These are phyloP conservation scores for Hypomontagnella submonticulosa DNA, from an alignment of 495 filamentous ascomycete genomes.

Conservation along the genomic window DNA sequence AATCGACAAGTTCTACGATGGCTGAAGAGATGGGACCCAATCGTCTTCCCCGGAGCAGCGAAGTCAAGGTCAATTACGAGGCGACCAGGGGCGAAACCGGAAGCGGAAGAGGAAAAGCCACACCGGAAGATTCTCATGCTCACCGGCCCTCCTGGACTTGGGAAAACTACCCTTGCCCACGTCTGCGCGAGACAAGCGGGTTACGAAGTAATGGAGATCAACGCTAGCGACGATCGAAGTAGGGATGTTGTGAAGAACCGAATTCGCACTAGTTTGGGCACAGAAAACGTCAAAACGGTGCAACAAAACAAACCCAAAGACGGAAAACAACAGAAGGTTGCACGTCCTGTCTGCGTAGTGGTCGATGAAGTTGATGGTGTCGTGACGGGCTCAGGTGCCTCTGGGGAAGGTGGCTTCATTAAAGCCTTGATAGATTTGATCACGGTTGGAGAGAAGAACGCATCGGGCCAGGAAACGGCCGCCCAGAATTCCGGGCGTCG, in stretches of 20 bases:
- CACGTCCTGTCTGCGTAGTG: constrained; percentile 88
- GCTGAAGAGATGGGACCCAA: constrained; percentile 92
- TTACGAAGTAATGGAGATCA: constrained; percentile 93
- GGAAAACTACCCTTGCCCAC: constrained; percentile 96
- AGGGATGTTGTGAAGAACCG: constrained; percentile 84
- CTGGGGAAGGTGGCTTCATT: constrained; percentile 85
- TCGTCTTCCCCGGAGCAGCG: constrained; percentile 83
- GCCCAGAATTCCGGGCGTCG: constrained; percentile 49
- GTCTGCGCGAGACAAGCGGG: constrained; percentile 95
- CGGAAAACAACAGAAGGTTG: constrained; percentile 75
- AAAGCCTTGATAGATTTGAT: constrained; percentile 94
- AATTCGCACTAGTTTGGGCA: constrained; percentile 87
- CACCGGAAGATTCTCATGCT: constrained; percentile 90
- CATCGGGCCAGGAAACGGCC: constrained; percentile 54
- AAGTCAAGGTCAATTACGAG: constrained; percentile 60
- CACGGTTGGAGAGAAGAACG: constrained; percentile 84
- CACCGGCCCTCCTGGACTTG: constrained; percentile 89
- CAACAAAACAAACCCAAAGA: constrained; percentile 67
- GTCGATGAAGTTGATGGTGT: constrained; percentile 98
- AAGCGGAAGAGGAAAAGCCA: constrained; percentile 69
- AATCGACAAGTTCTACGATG: constrained; percentile 91
- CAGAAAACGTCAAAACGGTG: constrained; percentile 89
- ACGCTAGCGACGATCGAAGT: constrained; percentile 83
- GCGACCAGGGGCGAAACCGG: constrained; percentile 51
- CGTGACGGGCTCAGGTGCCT: constrained; percentile 76